Evolutionary conservation across 768 basidiomycete species (phyloP).

Genomic region (Lactarius hengduanensis): DNA sequence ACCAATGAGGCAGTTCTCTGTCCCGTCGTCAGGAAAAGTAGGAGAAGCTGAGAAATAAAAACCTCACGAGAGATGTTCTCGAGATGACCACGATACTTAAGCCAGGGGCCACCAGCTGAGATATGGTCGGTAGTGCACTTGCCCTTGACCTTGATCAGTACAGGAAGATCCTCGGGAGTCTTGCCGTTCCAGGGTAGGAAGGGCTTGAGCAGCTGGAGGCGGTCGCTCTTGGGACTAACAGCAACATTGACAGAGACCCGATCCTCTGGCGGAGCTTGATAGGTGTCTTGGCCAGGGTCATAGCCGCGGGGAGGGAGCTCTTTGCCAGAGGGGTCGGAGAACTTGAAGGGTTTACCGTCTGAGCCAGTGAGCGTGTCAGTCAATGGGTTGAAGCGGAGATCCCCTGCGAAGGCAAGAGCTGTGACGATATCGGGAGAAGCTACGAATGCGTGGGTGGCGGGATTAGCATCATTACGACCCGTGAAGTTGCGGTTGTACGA

Average conservation of each 20-base stretch:
- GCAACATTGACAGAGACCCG: constrained; percentile 82
- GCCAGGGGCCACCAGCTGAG: constrained; percentile 97
- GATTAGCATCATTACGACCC: constrained; percentile 99
- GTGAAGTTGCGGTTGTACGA: constrained; percentile 99
- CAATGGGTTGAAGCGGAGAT: constrained; percentile 94
- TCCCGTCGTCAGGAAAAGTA: neutral
- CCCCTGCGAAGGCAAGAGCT: constrained; percentile 93
- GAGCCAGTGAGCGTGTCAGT: constrained; percentile 84
- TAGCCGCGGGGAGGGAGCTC: constrained; percentile 96
- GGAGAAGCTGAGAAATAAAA: constrained; percentile 19
- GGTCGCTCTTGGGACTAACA: constrained; percentile 80
- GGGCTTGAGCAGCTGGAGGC: constrained; percentile 86
- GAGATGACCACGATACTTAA: constrained; percentile 99
- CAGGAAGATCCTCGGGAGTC: constrained; percentile 82
- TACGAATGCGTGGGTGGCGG: constrained; percentile 96
- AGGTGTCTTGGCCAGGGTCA: constrained; percentile 96
- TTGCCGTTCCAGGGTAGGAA: constrained; percentile 94
- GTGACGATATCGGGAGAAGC: constrained; percentile 95
- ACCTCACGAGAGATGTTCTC: constrained; percentile 92
- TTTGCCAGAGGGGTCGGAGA: constrained; percentile 85
- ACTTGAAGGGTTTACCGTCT: constrained; percentile 97
- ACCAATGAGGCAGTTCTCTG: constrained; percentile 96
- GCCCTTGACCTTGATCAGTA: constrained; percentile 98
- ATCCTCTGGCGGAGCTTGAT: constrained; percentile 90
- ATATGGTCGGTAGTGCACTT: constrained; percentile 99